phyloP scores from a whole-genome alignment of 2,329 filamentous ascomycete species.

The Cercospora brassicicola region DNA sequence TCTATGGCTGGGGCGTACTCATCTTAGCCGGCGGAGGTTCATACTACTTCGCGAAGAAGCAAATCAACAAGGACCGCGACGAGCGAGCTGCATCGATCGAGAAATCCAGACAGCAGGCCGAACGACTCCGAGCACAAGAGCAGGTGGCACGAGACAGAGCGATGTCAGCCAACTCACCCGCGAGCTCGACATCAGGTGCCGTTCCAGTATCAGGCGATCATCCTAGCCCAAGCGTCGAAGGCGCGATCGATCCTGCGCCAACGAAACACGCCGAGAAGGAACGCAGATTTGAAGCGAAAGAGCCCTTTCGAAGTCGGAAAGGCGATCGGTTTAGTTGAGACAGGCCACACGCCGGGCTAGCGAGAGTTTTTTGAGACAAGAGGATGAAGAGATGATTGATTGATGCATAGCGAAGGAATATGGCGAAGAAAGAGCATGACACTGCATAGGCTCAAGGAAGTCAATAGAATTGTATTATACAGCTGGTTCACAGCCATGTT shows the following conservation, averaged over 20 bases:
- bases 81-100: slow-evolving; percentile 69
- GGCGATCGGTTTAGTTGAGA: slow-evolving; percentile 73
- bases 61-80: slow-evolving; percentile 86
- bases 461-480: slow-evolving; percentile 9
- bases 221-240: slow-evolving; percentile 26
- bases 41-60: slow-evolving; percentile 93
- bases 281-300: slow-evolving; percentile 82
- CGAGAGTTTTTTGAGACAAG: background rate
- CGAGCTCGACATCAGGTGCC: slow-evolving; percentile 42
- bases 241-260: slow-evolving; percentile 69
- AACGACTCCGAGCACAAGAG: slow-evolving; percentile 32
- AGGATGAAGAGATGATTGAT: slow-evolving; percentile 9
- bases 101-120: slow-evolving; percentile 50
- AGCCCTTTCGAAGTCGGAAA: slow-evolving; percentile 74
- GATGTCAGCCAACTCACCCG: slow-evolving; percentile 20
- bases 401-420: slow-evolving; percentile 7
- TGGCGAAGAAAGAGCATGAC: slow-evolving; percentile 3
- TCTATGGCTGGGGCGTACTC: slow-evolving; percentile 88
- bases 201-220: slow-evolving; percentile 17
- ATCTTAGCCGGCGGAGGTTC: slow-evolving; percentile 85
- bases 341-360: slow-evolving; percentile 24
- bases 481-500: background rate
- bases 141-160: slow-evolving; percentile 20
- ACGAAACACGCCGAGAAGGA: slow-evolving; percentile 76
- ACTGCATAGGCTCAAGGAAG: background rate